phyloP scores from a whole-genome alignment of 495 filamentous ascomycete species.

The Tetracladium setigerum region DNA sequence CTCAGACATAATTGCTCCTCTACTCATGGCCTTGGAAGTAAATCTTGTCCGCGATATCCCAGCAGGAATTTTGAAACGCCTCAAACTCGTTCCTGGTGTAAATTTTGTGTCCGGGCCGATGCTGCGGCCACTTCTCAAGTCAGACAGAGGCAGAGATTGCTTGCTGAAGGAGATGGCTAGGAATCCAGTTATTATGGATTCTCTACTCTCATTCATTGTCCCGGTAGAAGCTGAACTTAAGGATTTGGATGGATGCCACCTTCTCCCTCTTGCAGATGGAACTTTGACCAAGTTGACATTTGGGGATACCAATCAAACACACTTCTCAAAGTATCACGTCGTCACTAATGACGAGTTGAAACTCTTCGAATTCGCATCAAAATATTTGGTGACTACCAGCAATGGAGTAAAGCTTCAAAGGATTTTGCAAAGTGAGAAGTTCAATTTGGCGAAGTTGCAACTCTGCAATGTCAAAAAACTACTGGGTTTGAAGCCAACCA shows the following conservation, averaged over 20 bases:
- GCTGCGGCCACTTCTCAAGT: slow-evolving; percentile 15
- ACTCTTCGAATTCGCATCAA: slow-evolving; percentile 20
- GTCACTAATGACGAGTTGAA: slow-evolving; percentile 15
- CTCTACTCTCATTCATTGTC: slow-evolving; percentile 13
- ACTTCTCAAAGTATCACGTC: slow-evolving; percentile 3
- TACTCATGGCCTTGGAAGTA: slow-evolving; percentile 5
- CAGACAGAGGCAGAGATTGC: slow-evolving; percentile 2
- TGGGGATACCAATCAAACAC: background rate
- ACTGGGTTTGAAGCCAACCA: background rate
- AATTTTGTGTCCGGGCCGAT: slow-evolving; percentile 1
- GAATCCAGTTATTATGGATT: slow-evolving; percentile 5
- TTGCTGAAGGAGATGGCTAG: slow-evolving; percentile 6
- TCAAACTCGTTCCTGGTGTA: slow-evolving; percentile 1
- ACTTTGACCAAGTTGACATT: slow-evolving; percentile 20
- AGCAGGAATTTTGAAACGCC: background rate
- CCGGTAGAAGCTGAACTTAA: background rate
- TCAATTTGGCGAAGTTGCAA: slow-evolving; percentile 18
- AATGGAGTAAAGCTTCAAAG: background rate
- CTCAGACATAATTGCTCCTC: slow-evolving; percentile 11
- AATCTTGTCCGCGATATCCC: slow-evolving; percentile 12
- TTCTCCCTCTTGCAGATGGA: slow-evolving; percentile 25
- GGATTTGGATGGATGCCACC: slow-evolving; percentile 20
- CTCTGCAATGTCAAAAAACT: slow-evolving; percentile 10
- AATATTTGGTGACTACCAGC: slow-evolving; percentile 9
- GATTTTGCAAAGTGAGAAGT: slow-evolving; percentile 4